Conservation (phyloP, 306 rosid genomes). For the Lathyrus oleraceus region DNA sequence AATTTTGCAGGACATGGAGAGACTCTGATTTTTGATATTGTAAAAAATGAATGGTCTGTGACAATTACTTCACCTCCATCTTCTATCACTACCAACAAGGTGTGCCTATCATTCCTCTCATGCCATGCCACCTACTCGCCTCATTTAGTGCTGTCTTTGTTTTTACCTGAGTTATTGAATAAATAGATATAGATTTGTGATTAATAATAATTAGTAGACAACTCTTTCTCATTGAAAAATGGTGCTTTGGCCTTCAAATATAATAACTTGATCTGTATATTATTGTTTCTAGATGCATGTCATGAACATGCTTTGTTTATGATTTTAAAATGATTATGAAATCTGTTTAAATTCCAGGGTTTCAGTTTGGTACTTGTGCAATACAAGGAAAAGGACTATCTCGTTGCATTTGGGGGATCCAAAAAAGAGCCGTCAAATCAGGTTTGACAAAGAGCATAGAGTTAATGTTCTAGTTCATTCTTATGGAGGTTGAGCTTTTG, state of each 20-base stretch:
- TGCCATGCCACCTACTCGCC: conserved; percentile 6
- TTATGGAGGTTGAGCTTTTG: conserved; percentile 13
- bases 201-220: neutral
- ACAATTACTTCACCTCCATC: conserved; percentile 68
- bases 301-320: conserved; percentile 21
- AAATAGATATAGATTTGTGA: neutral
- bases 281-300: conserved; percentile 24
- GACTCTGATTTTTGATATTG: conserved; percentile 78
- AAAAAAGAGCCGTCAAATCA: conserved; percentile 89
- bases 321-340: conserved; percentile 27
- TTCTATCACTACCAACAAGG: conserved; percentile 71
- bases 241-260: conserved; percentile 12
- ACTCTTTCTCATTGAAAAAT: conserved; percentile 20
- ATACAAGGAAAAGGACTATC: conserved; percentile 89
- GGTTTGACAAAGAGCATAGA: conserved; percentile 48
- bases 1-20: conserved; percentile 71
- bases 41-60: conserved; percentile 78
- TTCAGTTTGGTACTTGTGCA: conserved; percentile 83
- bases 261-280: conserved; percentile 1
- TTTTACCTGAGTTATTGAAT: conserved; percentile 4
- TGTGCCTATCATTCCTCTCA: conserved; percentile 3
- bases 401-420: conserved; percentile 93
- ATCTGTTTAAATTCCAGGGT: conserved; percentile 55
- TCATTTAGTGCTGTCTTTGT: conserved; percentile 2
- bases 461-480: conserved; percentile 15